Conservation (phyloP, 306 rosid species). For the Cicer chorassanicum region DNA sequence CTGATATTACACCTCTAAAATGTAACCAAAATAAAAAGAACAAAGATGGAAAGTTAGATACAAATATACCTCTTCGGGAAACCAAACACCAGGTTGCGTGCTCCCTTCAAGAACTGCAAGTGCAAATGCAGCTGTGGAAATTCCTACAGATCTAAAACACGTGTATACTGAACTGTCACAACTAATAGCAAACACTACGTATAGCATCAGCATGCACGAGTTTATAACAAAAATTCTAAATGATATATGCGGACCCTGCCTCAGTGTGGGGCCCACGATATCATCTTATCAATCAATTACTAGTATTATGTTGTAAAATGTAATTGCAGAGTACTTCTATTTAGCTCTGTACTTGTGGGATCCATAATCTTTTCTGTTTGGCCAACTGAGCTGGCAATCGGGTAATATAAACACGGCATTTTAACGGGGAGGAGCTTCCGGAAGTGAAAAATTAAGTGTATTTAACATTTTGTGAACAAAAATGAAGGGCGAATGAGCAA, state of each 20-base stretch:
- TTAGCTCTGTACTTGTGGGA: not conserved
- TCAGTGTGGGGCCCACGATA: not conserved
- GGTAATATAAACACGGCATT: too few relatives aligned
- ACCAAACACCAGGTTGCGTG: conserved; percentile 95
- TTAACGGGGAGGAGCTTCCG: too few relatives aligned
- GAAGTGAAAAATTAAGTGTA: too few relatives aligned
- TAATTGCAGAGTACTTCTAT: not conserved
- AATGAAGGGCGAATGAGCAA: too few relatives aligned
- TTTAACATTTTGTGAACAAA: too few relatives aligned
- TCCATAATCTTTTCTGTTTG: not conserved
- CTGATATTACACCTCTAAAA: not conserved
- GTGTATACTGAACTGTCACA: conserved; percentile 30
- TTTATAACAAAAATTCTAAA: not conserved
- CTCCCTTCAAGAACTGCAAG: conserved; percentile 91
- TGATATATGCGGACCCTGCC: not conserved
- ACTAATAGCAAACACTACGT: not conserved
- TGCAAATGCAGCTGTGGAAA: conserved; percentile 80
- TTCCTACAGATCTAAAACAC: conserved; percentile 76
- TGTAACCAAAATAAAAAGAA: not conserved
- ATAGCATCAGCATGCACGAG: conserved; percentile 12
- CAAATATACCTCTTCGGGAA: conserved; percentile 86
- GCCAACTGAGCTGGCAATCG: not conserved
- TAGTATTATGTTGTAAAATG: not conserved
- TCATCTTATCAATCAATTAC: not conserved
- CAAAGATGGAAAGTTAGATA: not conserved